Conservation (phyloP, 2,329 filamentous ascomycete species). For the Aureobasidium musti region DNA sequence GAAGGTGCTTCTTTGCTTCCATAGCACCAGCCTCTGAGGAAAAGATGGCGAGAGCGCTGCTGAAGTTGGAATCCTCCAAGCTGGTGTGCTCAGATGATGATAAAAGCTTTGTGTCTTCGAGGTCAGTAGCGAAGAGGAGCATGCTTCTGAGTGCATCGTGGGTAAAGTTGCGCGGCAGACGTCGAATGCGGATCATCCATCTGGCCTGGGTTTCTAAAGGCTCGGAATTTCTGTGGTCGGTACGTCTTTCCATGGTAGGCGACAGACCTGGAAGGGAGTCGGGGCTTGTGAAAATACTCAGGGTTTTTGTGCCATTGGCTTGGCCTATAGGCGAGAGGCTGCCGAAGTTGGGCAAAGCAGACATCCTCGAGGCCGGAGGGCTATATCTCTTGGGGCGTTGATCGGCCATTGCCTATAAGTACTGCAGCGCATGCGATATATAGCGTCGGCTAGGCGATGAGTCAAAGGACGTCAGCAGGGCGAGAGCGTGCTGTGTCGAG, state of each 20-base stretch:
- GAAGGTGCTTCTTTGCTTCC: slow-evolving; percentile 60
- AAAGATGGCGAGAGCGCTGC: slow-evolving; percentile 62
- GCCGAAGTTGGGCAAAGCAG: background rate
- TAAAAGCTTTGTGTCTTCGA: slow-evolving; percentile 61
- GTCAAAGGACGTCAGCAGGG: slow-evolving; percentile 7
- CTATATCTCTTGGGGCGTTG: slow-evolving; percentile 18
- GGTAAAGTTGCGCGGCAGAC: slow-evolving; percentile 60
- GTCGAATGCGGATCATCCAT: slow-evolving; percentile 58
- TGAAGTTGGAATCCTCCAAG: slow-evolving; percentile 46
- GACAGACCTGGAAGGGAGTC: slow-evolving; percentile 42
- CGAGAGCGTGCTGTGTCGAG: background rate
- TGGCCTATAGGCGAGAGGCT: slow-evolving; percentile 9
- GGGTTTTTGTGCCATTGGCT: background rate
- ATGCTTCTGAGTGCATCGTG: slow-evolving; percentile 62
- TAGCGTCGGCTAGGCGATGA: background rate
- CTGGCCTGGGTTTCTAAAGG: background rate
- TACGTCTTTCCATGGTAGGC: slow-evolving; percentile 47
- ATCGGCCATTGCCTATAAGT: slow-evolving; percentile 20
- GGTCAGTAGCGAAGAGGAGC: slow-evolving; percentile 59
- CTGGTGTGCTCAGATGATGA: slow-evolving; percentile 53
- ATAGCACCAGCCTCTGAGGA: slow-evolving; percentile 58
- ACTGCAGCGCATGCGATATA: slow-evolving; percentile 22
- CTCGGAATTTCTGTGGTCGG: slow-evolving; percentile 22
- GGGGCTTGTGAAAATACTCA: slow-evolving; percentile 31
- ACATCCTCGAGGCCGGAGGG: slow-evolving; percentile 12